These are phyloP conservation scores for Nitzschia putrida DNA, from an alignment of 108 stramenopile species.

Conservation along the genomic window DNA sequence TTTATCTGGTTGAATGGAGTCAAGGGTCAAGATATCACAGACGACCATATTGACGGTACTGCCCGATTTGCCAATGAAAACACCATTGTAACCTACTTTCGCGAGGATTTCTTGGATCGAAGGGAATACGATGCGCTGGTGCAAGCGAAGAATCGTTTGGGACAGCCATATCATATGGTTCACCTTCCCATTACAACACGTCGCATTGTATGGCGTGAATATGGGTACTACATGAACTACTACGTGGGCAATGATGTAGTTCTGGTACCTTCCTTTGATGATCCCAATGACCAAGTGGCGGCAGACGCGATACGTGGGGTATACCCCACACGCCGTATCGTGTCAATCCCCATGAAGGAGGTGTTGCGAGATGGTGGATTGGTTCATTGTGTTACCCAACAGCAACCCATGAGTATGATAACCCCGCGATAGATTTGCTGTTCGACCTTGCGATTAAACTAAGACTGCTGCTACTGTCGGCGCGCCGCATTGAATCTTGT, in stretches of 20 bases:
- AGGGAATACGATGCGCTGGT: conserved; percentile 37
- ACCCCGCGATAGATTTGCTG: too few species aligned
- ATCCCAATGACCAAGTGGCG: conserved; percentile 42
- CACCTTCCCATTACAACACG: conserved; percentile 37
- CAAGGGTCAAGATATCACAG: conserved; percentile 40
- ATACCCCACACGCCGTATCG: conserved; percentile 26
- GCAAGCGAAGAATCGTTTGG: conserved; percentile 38
- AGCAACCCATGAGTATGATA: conserved; percentile 26
- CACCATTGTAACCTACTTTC: conserved; percentile 42
- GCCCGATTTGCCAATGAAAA: conserved; percentile 47
- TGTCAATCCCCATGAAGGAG: conserved; percentile 20
- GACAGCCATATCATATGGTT: conserved; percentile 34
- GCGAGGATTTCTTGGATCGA: conserved; percentile 28
- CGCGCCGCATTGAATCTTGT: too few species aligned
- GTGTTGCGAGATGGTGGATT: conserved; percentile 46
- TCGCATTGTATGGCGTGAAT: conserved; percentile 26
- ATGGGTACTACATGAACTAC: conserved; percentile 45
- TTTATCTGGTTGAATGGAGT: conserved; percentile 49
- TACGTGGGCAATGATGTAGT: conserved; percentile 52
- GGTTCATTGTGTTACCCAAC: conserved; percentile 47
- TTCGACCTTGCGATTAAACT: too few species aligned
- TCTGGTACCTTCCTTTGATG: conserved; percentile 41
- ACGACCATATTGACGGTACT: conserved; percentile 54
- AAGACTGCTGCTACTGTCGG: too few species aligned
- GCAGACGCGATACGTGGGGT: conserved; percentile 10